Base-by-base conservation (phyloP, 2,329 filamentous ascomycete species). In the Cercospora sesami region DNA sequence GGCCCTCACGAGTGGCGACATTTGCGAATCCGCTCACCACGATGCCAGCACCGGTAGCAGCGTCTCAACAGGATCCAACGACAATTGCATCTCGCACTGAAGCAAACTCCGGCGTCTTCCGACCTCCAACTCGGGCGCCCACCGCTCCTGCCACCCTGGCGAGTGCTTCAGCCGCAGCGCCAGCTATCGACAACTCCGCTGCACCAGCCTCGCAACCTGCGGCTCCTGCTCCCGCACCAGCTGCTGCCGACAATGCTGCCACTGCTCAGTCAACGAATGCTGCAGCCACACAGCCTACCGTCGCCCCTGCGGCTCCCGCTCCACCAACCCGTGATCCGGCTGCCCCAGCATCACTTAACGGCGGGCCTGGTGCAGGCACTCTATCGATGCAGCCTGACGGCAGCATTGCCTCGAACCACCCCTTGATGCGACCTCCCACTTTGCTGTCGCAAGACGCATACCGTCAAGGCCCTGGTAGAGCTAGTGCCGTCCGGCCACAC, bases 351-450 rank as follows among this genome's bases (percentile, higher is more conserved):
- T 23, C 60, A 55, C 55, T 62, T 45, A 45, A 58, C 55, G 39
- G 45, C 31, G 63, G 23, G 57, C 66, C 63, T 21, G 42, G 53
- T 53, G 39, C 55, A 57, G 26, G 63, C 66, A 55, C 45, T 53
- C 53, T 58, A 7, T 23, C 64, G 18, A 30, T 66, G 45, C 42
- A 42, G 21, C 31, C 39, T 33, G 64, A 36, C 23, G 64, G 31
- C 59, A 42, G 58, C 36, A 48, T 58, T 53, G 55, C 57, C 23
- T 26, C 55, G 31, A 57, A 57, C 30, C 67, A 68, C 30, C 67
- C 67, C 14, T 53, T 69, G 68, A 67, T 65, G 68, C 63, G 66
- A 21, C 67, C 67, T 3, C 42, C 57, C 4, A 69, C 65, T 23
- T 21, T 55, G 14, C 57, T 69, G 12, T 53, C 64, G 16, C 67